These are phyloP conservation scores for Boletus insuetus DNA, from an alignment of 768 basidiomycete genomes.

Conservation along the genomic window DNA sequence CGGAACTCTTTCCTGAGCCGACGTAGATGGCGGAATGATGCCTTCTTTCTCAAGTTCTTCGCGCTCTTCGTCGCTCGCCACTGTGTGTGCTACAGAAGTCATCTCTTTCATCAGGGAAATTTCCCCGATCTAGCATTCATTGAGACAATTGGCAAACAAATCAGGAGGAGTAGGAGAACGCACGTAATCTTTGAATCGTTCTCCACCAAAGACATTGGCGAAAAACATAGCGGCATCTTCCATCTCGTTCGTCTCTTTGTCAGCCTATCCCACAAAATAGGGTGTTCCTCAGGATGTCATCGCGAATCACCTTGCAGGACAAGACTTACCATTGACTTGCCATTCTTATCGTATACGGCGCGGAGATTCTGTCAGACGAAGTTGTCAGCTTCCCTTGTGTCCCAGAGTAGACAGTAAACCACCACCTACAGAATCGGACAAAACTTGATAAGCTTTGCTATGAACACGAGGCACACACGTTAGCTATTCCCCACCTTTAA, in stretches of 20 bases:
- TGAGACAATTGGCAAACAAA: not conserved
- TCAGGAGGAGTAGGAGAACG: conserved; percentile 31
- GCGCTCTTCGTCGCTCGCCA: conserved; percentile 92
- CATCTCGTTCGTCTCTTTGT: conserved; percentile 80
- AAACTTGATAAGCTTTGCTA: conserved; percentile 94
- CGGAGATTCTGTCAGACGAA: conserved; percentile 62
- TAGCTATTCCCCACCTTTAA: conserved; percentile 6
- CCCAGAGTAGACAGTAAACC: conserved; percentile 12
- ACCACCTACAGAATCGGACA: conserved; percentile 70
- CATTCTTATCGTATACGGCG: conserved; percentile 92
- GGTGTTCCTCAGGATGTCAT: conserved; percentile 2
- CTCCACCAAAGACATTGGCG: conserved; percentile 93
- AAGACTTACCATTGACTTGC: conserved; percentile 73
- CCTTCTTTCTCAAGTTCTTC: conserved; percentile 79
- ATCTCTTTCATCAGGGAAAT: conserved; percentile 95
- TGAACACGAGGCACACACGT: conserved; percentile 18
- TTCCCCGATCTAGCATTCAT: conserved; percentile 77
- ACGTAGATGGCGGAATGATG: conserved; percentile 30
- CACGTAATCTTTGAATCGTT: conserved; percentile 86
- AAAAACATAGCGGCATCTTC: conserved; percentile 96
- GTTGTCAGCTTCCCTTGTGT: conserved; percentile 2
- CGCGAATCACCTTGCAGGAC: conserved; percentile 4
- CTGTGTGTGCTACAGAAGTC: conserved; percentile 78
- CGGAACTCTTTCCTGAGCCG: conserved; percentile 11
- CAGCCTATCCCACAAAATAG: conserved; percentile 41